phyloP scores from a whole-genome alignment of 75 land plant species.

The Picea sitchensis region DNA sequence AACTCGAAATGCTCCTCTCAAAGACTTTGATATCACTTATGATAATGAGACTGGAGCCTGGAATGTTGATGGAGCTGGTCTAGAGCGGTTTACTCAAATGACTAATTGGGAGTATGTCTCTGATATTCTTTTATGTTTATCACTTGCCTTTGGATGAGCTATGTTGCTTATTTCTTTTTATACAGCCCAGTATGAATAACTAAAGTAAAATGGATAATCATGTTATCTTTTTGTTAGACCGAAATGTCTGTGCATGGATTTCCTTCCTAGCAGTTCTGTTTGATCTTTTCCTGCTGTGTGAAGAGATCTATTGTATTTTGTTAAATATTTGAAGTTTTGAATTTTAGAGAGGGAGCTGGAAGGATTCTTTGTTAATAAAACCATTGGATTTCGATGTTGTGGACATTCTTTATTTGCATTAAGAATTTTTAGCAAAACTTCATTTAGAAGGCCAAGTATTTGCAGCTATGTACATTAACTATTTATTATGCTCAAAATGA shows the following conservation, averaged over 20 bases:
- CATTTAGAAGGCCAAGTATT: neutral
- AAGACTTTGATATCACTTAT: slow-evolving; percentile 62
- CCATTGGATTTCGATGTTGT: neutral
- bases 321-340: neutral
- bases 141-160: neutral
- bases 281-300: neutral
- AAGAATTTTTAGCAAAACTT: neutral
- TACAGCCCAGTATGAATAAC: neutral
- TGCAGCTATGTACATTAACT: neutral
- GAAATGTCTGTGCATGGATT: neutral
- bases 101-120: slow-evolving; percentile 90
- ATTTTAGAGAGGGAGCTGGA: neutral
- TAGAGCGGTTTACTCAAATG: slow-evolving; percentile 95
- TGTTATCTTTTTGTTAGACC: neutral
- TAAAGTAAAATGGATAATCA: neutral
- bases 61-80: slow-evolving; percentile 80
- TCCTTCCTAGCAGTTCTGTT: neutral
- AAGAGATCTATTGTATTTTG: neutral
- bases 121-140: slow-evolving; percentile 6
- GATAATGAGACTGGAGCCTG: slow-evolving; percentile 53
- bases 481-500: neutral
- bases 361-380: neutral
- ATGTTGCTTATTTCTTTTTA: neutral
- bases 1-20: slow-evolving; percentile 66
- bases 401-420: neutral